Percentiles rank a stretch among this genome's conserved stretches.
phyloP scores from a whole-genome alignment of 345 rosid species.

The Euclidium syriacum region DNA sequence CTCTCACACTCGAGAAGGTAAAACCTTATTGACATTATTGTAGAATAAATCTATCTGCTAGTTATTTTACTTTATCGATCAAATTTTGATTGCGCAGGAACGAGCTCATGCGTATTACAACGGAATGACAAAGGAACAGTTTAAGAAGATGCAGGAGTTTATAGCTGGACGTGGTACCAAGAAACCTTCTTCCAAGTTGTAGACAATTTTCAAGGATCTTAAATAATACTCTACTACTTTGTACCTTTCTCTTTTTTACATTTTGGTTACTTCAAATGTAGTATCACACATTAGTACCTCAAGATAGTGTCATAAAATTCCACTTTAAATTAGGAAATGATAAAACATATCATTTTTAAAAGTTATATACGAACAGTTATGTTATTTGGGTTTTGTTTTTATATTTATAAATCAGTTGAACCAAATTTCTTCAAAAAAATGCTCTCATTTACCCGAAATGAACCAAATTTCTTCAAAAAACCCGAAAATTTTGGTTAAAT shows the following conservation, averaged over 20 bases:
- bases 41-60: neutral
- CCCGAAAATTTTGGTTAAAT: too few relatives aligned
- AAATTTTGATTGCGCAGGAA: slow-evolving; percentile 39
- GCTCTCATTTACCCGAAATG: too few relatives aligned
- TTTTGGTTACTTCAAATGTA: neutral
- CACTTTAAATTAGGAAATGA: too few relatives aligned
- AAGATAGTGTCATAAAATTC: too few relatives aligned
- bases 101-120: slow-evolving; percentile 67
- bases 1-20: slow-evolving; percentile 86
- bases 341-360: too few relatives aligned
- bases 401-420: too few relatives aligned
- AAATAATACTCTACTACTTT: neutral
- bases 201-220: slow-evolving; percentile 9
- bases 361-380: too few relatives aligned
- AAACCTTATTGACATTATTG: neutral
- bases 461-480: too few relatives aligned
- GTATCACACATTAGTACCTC: too few relatives aligned
- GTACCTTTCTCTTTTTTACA: neutral
- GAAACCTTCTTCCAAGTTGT: slow-evolving; percentile 60
- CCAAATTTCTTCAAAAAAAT: too few relatives aligned
- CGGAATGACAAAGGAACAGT: slow-evolving; percentile 87
- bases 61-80: neutral
- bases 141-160: slow-evolving; percentile 95
- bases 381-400: too few relatives aligned
- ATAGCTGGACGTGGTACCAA: slow-evolving; percentile 61